phyloP scores from a whole-genome alignment of 345 rosid species.

The Acer negundo region DNA sequence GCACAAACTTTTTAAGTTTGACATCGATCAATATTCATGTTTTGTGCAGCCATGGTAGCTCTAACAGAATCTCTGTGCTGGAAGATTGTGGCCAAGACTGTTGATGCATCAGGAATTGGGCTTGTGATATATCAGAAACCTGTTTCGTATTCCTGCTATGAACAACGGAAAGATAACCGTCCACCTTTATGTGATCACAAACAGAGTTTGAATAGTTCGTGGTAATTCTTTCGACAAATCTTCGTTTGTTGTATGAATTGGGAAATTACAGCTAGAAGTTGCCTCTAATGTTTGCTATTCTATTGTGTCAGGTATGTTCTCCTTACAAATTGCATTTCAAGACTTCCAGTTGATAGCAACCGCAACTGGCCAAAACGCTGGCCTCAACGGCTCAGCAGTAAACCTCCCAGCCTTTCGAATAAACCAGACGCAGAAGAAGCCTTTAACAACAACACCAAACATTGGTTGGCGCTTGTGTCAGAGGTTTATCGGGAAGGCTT shows the following conservation, averaged over 20 bases:
- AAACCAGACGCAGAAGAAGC: slow-evolving; percentile 39
- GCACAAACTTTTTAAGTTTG: background rate
- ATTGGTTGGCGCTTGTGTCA: slow-evolving; percentile 73
- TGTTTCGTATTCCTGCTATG: slow-evolving; percentile 64
- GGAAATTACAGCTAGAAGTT: background rate
- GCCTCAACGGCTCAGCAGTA: slow-evolving; percentile 71
- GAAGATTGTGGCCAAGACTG: slow-evolving; percentile 65
- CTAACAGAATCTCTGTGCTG: slow-evolving; percentile 84
- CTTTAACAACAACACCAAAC: slow-evolving; percentile 60
- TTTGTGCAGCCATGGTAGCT: slow-evolving; percentile 71
- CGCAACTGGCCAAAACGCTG: slow-evolving; percentile 72
- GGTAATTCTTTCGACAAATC: slow-evolving; percentile 34
- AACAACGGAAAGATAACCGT: slow-evolving; percentile 43
- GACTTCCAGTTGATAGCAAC: slow-evolving; percentile 54
- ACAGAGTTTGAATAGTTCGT: slow-evolving; percentile 47
- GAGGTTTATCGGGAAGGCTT: slow-evolving; percentile 64
- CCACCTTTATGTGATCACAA: slow-evolving; percentile 71
- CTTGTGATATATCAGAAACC: slow-evolving; percentile 88
- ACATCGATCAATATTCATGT: slow-evolving; percentile 1
- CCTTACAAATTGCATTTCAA: slow-evolving; percentile 62
- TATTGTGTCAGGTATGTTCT: slow-evolving; percentile 62
- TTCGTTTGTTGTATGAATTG: background rate
- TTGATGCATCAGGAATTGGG: slow-evolving; percentile 72
- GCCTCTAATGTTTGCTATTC: background rate
- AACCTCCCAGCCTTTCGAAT: slow-evolving; percentile 50